Base-by-base conservation (phyloP, 306 rosid genomes). In the Lotus japonicus region DNA sequence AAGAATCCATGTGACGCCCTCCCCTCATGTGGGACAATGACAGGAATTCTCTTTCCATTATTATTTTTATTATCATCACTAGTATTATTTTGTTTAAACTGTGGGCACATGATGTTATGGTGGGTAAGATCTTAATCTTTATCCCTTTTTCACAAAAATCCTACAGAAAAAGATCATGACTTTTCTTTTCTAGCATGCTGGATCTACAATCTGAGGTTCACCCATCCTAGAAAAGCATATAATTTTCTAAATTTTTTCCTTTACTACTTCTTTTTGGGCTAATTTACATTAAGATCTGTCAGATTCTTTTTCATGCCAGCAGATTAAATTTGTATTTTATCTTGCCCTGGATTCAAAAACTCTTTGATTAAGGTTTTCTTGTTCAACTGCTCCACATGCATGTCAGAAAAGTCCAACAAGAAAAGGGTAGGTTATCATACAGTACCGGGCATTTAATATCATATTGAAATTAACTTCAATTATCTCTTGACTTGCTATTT, bases 381-480 rank as follows among this genome's bases (percentile, higher is more conserved):
- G 67, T 44, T 63, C 83, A 80, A 78, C 84, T 35, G 80, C 83
- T 82, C 82, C 86, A 84, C 89, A 80, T 78, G 92, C 83, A 68
- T 41, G 46, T 74, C 61, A 58, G 59, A 76, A 74, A 77, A 70
- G 68, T 75, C 80, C 72, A 84, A 58, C 75, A 14, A 42, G 21
- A 58, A 73, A 77, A 74, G 62, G 64, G 36, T 28, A 51, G 75
- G 49, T 26, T 61, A 23, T 26, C 62, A 35, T 43, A 11, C 31
- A 41, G 67, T 35, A 49, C 15, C 33, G 44, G 46, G 74, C 76
- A 58, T 56, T 56, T 19, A 43, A 73, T 15, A 35, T 69, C 74
- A 50, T 17, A 16, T 45, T 58, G 54, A 62, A 31, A 31, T 57
- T 28, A 44, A 59, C 54, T 58, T 71, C 9, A 58, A 14, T 15